phyloP scores from a whole-genome alignment of 345 rosid species.

The Excoecaria agallocha region DNA sequence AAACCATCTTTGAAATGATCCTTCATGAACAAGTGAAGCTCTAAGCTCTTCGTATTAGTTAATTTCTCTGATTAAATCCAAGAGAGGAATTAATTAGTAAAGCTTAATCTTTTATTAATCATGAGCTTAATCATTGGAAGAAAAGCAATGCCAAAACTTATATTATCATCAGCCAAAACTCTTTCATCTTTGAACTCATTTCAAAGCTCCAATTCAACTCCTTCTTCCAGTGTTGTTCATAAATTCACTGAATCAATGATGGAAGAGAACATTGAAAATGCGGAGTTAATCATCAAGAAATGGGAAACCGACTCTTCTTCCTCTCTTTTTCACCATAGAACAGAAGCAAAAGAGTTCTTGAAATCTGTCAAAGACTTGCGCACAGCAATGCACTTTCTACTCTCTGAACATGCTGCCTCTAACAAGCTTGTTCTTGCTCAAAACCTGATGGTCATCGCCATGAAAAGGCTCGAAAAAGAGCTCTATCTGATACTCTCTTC shows the following conservation, averaged over 20 bases:
- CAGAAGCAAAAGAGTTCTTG: slow-evolving; percentile 53
- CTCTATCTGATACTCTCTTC: slow-evolving; percentile 44
- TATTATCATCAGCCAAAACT: not conserved
- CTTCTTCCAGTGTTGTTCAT: slow-evolving; percentile 19
- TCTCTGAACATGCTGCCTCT: slow-evolving; percentile 40
- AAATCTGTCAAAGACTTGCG: slow-evolving; percentile 41
- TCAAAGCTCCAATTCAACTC: not conserved
- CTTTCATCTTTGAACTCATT: slow-evolving; percentile 21
- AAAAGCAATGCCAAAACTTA: not conserved
- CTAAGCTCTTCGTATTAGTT: no score
- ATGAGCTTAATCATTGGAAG: not conserved
- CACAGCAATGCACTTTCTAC: slow-evolving; percentile 51
- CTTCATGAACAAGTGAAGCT: not conserved
- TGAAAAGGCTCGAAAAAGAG: slow-evolving; percentile 64
- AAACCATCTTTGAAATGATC: not conserved
- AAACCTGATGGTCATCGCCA: slow-evolving; percentile 62
- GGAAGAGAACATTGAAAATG: slow-evolving; percentile 45
- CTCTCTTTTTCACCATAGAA: slow-evolving; percentile 40
- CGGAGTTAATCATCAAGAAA: slow-evolving; percentile 51
- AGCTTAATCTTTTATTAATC: not conserved
- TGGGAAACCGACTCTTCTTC: slow-evolving; percentile 50
- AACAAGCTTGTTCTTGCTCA: slow-evolving; percentile 38
- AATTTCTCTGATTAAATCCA: no score
- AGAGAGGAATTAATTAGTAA: no score
- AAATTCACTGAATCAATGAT: slow-evolving; percentile 39